A percentile compares a stretch with the other conserved stretches of the same genome.
These are phyloP conservation scores for Sechiopsis laciniata DNA, from an alignment of 306 rosid species.

Conservation along the genomic window DNA sequence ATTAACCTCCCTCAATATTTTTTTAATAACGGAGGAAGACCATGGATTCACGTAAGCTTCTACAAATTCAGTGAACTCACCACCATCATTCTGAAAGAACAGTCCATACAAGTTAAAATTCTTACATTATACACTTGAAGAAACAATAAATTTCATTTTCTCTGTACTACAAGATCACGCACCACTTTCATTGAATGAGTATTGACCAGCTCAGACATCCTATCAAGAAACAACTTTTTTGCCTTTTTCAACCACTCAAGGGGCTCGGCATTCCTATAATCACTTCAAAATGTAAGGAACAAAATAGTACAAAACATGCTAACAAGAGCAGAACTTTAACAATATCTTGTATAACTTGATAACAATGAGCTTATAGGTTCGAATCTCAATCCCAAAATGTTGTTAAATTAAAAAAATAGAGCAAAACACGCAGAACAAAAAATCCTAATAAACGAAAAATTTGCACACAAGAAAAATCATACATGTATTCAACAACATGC, in stretches of 20 bases:
- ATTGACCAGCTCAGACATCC: slow-evolving; percentile 50
- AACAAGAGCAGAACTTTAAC: too few relatives aligned
- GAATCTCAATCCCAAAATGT: too few relatives aligned
- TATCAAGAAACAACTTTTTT: slow-evolving; percentile 44
- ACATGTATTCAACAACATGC: slow-evolving; percentile 18
- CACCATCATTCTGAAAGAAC: slow-evolving; percentile 45
- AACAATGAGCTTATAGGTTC: too few relatives aligned
- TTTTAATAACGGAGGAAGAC: slow-evolving; percentile 52
- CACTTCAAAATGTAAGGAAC: slow-evolving; percentile 18
- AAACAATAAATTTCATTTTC: neutral
- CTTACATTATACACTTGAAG: neutral
- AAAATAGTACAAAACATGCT: too few relatives aligned
- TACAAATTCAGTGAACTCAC: slow-evolving; percentile 25
- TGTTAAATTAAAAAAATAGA: too few relatives aligned
- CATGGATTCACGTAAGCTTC: slow-evolving; percentile 57
- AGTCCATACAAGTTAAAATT: slow-evolving; percentile 9
- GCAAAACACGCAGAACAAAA: too few relatives aligned
- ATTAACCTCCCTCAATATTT: slow-evolving; percentile 46
- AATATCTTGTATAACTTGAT: too few relatives aligned
- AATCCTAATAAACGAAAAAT: too few relatives aligned
- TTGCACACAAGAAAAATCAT: neutral
- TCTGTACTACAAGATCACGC: slow-evolving; percentile 13
- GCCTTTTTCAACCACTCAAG: slow-evolving; percentile 66
- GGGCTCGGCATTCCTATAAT: slow-evolving; percentile 71
- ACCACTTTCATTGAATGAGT: slow-evolving; percentile 45